Evolutionary conservation across 2,329 filamentous ascomycete genomes (phyloP).

Genomic region (Xylaria sp.): DNA sequence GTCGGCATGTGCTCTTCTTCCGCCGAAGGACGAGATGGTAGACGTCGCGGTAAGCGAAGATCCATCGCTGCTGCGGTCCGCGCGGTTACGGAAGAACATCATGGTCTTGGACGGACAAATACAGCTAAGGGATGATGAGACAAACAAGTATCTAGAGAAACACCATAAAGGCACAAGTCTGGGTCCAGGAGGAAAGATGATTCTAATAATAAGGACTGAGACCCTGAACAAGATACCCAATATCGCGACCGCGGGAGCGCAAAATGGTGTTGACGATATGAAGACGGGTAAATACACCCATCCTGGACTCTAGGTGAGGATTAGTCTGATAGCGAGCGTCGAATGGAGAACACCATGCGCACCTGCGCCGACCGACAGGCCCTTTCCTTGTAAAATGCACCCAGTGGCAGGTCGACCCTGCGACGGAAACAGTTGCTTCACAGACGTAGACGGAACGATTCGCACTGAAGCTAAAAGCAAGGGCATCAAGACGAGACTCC

Average conservation of each 20-base stretch:
- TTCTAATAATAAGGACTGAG: not conserved
- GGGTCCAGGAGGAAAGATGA: not conserved
- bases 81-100: constrained; percentile 11
- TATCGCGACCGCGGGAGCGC: not conserved
- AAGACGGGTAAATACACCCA: not conserved
- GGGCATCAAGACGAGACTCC: not conserved
- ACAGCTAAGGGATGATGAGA: constrained; percentile 1
- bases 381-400: not conserved
- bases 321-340: not conserved
- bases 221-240: constrained; percentile 8
- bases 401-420: not conserved
- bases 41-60: not conserved
- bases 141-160: constrained; percentile 7
- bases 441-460: not conserved
- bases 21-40: constrained; percentile 1
- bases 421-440: not conserved
- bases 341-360: not conserved
- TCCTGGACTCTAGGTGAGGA: not conserved
- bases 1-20: not conserved
- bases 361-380: not conserved
- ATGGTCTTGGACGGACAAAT: constrained; percentile 3
- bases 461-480: too few relatives aligned
- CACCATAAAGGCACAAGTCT: constrained; percentile 6
- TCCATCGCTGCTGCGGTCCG: not conserved
- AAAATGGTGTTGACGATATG: constrained; percentile 1